A percentile compares a stretch with the other conserved stretches of the same genome.
phyloP scores from a whole-genome alignment of 805 yeast species.

The Pichia phayaonensis region DNA sequence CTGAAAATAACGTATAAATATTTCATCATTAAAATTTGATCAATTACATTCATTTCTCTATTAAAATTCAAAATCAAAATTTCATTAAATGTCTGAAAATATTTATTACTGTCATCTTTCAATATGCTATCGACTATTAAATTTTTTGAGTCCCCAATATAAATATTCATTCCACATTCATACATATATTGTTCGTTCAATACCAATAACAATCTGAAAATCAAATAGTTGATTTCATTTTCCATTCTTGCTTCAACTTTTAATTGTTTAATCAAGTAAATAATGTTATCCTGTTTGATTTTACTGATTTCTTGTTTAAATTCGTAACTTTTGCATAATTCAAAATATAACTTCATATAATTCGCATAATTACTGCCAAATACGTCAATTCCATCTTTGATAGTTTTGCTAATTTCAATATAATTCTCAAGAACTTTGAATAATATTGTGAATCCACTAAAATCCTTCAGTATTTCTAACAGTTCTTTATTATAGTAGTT shows the following conservation, averaged over 20 bases:
- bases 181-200: slow-evolving; percentile 82
- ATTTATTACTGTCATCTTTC: slow-evolving; percentile 10
- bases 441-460: slow-evolving; percentile 43
- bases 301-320: slow-evolving; percentile 17
- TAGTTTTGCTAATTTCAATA: slow-evolving; percentile 30
- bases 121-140: slow-evolving; percentile 46
- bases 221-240: slow-evolving; percentile 56
- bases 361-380: slow-evolving; percentile 18
- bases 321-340: slow-evolving; percentile 44
- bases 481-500: slow-evolving; percentile 22
- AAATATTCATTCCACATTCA: slow-evolving; percentile 14
- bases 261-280: slow-evolving; percentile 40
- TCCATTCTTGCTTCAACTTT: slow-evolving; percentile 36
- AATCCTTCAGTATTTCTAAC: slow-evolving; percentile 40
- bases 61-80: slow-evolving; percentile 70
- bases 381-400: slow-evolving; percentile 26
- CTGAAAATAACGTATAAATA: slow-evolving; percentile 69
- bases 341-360: slow-evolving; percentile 46
- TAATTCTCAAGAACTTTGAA: slow-evolving; percentile 22
- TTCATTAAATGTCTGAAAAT: slow-evolving; percentile 53
- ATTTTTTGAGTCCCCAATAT: slow-evolving; percentile 23
- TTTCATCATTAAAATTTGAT: slow-evolving; percentile 74
- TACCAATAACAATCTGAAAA: slow-evolving; percentile 63
- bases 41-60: slow-evolving; percentile 60
- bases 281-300: slow-evolving; percentile 24